Percentiles rank a stretch among this genome's conserved stretches.
These are phyloP conservation scores for Schizophyllum commune DNA, from an alignment of 1,284 basidiomycete genomes.

Conservation along the genomic window DNA sequence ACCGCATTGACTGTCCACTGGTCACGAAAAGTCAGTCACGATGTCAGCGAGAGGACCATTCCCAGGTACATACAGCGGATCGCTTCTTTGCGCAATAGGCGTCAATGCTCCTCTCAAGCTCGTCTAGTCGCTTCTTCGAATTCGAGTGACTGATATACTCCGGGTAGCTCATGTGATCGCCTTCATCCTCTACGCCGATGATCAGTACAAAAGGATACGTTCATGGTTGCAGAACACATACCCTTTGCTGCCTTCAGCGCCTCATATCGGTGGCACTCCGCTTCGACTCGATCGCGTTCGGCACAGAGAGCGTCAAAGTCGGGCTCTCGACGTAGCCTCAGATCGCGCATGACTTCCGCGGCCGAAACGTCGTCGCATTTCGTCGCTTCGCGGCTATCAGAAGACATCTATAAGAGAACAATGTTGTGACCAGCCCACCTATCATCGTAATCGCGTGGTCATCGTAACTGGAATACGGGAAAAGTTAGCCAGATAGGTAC, in stretches of 20 bases:
- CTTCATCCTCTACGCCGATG: background rate
- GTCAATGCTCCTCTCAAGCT: background rate
- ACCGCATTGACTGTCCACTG: background rate
- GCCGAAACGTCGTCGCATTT: background rate
- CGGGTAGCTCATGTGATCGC: background rate
- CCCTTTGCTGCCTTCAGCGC: background rate
- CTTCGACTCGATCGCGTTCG: background rate
- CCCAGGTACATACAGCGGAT: background rate
- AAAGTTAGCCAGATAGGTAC: background rate
- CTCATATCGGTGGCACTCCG: background rate
- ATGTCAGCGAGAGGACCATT: background rate
- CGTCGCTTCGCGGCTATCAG: background rate
- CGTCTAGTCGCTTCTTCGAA: background rate
- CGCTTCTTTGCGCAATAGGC: background rate
- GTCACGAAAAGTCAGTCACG: background rate
- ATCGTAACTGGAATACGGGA: background rate
- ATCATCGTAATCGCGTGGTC: background rate
- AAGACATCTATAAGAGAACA: background rate
- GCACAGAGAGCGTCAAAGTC: background rate
- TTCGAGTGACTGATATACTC: background rate
- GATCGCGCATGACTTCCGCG: background rate
- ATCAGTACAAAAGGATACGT: background rate
- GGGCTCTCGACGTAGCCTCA: background rate
- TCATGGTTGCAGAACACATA: background rate
- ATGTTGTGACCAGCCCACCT: background rate